Percentiles rank a stretch among this genome's conserved stretches.
These are phyloP conservation scores for Aspergillus terreus DNA, from an alignment of 2,329 filamentous ascomycete genomes.

Conservation along the genomic window DNA sequence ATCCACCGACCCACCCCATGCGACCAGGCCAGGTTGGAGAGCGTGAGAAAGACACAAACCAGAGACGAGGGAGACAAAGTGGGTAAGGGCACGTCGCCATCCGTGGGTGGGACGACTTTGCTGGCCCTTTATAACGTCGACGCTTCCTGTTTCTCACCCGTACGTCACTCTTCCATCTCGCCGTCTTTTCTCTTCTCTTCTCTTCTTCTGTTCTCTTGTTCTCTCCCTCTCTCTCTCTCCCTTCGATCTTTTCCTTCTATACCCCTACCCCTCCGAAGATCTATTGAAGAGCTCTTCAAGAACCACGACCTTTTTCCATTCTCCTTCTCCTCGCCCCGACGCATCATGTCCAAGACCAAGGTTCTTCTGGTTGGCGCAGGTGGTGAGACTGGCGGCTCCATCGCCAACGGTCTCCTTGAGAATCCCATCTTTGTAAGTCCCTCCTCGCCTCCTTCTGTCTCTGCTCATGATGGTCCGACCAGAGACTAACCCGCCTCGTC, in stretches of 20 bases:
- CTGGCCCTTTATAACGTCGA: slow-evolving; percentile 32
- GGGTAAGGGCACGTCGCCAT: slow-evolving; percentile 24
- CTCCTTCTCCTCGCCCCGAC: slow-evolving; percentile 3
- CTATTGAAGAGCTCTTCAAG: neutral
- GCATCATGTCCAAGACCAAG: slow-evolving; percentile 33
- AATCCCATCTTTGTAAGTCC: slow-evolving; percentile 21
- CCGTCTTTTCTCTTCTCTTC: slow-evolving; percentile 6
- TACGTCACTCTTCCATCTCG: slow-evolving; percentile 10
- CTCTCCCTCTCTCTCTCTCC: slow-evolving; percentile 1
- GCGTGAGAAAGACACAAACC: slow-evolving; percentile 18
- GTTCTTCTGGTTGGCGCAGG: slow-evolving; percentile 38
- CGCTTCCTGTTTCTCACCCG: slow-evolving; percentile 15
- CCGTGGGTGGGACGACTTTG: slow-evolving; percentile 21
- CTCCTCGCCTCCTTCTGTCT: neutral
- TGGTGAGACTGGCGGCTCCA: slow-evolving; percentile 39
- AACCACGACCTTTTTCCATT: neutral
- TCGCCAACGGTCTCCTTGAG: slow-evolving; percentile 35
- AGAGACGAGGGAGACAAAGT: slow-evolving; percentile 27
- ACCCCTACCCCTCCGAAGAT: neutral
- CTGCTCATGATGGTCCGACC: neutral
- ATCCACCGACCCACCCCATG: slow-evolving; percentile 23
- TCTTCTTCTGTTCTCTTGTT: neutral
- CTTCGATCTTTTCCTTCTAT: slow-evolving; percentile 2
- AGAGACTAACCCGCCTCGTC: slow-evolving; percentile 4
- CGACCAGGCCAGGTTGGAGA: slow-evolving; percentile 25